Percentiles rank a stretch among this genome's conserved stretches.
These are phyloP conservation scores for Rhododendron vialii DNA, from an alignment of 148 eudicot genomes.

Conservation along the genomic window DNA sequence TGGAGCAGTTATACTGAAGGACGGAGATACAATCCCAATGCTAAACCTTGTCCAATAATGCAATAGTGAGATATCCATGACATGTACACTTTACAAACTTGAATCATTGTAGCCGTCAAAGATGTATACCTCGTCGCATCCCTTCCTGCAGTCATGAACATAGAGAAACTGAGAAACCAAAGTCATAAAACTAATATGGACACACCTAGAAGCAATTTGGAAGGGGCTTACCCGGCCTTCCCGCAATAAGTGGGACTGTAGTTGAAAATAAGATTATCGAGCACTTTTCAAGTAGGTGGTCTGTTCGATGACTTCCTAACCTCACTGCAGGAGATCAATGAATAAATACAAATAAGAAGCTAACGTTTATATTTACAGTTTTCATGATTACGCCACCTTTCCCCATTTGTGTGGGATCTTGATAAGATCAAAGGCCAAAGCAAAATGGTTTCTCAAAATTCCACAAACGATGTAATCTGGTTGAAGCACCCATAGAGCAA, in stretches of 20 bases:
- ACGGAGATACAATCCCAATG: background rate
- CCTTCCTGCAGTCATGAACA: constrained; percentile 44
- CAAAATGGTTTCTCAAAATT: too few species aligned
- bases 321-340: constrained; percentile 56
- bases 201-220: background rate
- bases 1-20: background rate
- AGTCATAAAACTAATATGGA: background rate
- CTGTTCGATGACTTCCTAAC: constrained; percentile 79
- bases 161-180: background rate
- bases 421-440: too few species aligned
- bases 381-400: too few species aligned
- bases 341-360: background rate
- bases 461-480: too few species aligned
- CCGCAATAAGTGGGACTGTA: constrained; percentile 88
- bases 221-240: constrained; percentile 59
- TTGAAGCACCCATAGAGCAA: too few species aligned
- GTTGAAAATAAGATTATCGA: constrained; percentile 79
- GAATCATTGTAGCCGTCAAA: constrained; percentile 17
- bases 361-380: background rate
- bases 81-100: background rate
- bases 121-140: constrained; percentile 78
- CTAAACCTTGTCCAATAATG: background rate
- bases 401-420: too few species aligned
- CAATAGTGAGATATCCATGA: background rate
- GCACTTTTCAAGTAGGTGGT: constrained; percentile 54